Evolutionary conservation across 768 basidiomycete genomes (phyloP).

Genomic region (Galerina marginata): DNA sequence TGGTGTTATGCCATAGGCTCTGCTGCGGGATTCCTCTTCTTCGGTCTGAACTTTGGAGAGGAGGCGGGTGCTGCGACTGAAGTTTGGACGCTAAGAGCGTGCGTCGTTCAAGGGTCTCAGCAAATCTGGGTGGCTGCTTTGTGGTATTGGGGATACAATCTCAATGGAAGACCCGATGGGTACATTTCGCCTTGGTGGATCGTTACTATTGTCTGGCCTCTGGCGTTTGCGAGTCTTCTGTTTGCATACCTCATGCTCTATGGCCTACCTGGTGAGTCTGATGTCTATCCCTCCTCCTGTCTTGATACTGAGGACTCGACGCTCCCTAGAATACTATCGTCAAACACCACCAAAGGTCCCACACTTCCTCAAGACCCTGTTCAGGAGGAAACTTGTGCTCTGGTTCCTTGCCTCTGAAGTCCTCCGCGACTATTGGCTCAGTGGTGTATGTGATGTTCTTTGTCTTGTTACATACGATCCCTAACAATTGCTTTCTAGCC

Average conservation of each 20-base stretch:
- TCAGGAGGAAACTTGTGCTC: slow-evolving; percentile 88
- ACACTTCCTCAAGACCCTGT: slow-evolving; percentile 87
- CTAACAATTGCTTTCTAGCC: slow-evolving; percentile 52
- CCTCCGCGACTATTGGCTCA: slow-evolving; percentile 91
- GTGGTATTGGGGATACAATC: slow-evolving; percentile 93
- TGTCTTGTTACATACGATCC: neutral
- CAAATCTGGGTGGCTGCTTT: slow-evolving; percentile 95
- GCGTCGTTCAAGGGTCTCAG: slow-evolving; percentile 92
- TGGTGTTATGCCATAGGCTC: slow-evolving; percentile 94
- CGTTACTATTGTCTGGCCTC: slow-evolving; percentile 79
- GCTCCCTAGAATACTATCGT: slow-evolving; percentile 74
- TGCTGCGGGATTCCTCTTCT: slow-evolving; percentile 92
- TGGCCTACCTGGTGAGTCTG: slow-evolving; percentile 74
- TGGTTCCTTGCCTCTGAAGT: slow-evolving; percentile 96
- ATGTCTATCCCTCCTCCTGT: neutral
- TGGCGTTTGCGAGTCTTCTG: slow-evolving; percentile 72
- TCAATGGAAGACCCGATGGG: slow-evolving; percentile 59
- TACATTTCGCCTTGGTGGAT: slow-evolving; percentile 85
- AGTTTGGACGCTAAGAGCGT: slow-evolving; percentile 90
- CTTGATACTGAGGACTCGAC: slow-evolving; percentile 11
- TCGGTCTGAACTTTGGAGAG: slow-evolving; percentile 96
- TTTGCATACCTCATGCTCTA: slow-evolving; percentile 87
- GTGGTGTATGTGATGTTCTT: slow-evolving; percentile 61
- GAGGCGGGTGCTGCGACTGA: slow-evolving; percentile 97
- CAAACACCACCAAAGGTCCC: slow-evolving; percentile 96